Base-by-base conservation (phyloP, 768 basidiomycete genomes). In the Suillus ampliporus region DNA sequence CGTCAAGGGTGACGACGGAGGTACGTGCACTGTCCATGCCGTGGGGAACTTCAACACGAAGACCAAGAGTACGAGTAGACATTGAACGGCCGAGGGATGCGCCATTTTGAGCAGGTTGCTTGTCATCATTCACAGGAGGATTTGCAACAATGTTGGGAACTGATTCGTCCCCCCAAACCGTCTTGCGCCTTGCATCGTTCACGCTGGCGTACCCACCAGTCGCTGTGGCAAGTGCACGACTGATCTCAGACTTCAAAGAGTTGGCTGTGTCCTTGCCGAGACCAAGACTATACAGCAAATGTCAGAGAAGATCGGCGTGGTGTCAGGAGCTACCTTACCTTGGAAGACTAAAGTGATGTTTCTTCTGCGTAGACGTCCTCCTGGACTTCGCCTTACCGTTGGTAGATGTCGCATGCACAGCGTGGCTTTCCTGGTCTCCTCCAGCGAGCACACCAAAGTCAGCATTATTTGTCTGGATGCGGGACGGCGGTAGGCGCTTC, bases 271-370 rank as follows among this genome's bases (percentile, higher is more conserved):
- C 86, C 70, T 85, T 87, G 47, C 85, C 85, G 41, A 91, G 84
- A 64, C 85, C 79, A 34, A 90, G 80, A 65, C 89, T 91, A 61
- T n/a, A 53, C 61, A 23, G 23, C 14, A 23, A 66, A 65, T 64
- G 41, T 59, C 37, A 50, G 51, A 56, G 31, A 26, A 59, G 34
- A 65, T 43, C 26, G 46, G 19, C 10, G 5, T 15, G 58, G 21
- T 46, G 17, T 7, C 43, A 47, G 28, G 31, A 51, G 9, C 14
- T 67, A 65, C 66, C 81, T 57, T 74, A 88, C 88, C 88, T 89
- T 2, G 89, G 87, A 61, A 90, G 77, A 77, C 89, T 89, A 74
- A 84, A 84, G 67, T 88, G 87, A 56, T 86, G 83, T 67, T 80
- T 83, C 74, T 84, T 88, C 74, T 88, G 87, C 48, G 72, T 74